These are phyloP conservation scores for Penicillium bialowiezense DNA, from an alignment of 495 filamentous ascomycete species.

Conservation along the genomic window DNA sequence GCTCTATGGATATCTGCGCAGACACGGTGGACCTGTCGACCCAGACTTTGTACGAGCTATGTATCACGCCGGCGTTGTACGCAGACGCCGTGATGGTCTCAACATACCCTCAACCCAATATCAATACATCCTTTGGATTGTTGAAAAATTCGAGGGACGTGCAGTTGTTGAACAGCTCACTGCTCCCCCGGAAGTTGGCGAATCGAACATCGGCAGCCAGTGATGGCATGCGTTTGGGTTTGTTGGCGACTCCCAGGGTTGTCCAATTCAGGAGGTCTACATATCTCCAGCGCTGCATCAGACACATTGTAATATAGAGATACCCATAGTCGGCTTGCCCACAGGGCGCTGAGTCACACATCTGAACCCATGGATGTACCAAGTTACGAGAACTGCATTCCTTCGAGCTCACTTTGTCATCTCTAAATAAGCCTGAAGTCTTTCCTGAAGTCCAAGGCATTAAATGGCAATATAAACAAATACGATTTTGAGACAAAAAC, in stretches of 20 bases:
- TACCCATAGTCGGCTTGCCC: conserved; percentile 3
- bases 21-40: conserved; percentile 37
- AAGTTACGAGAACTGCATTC: too few relatives aligned
- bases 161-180: conserved; percentile 29
- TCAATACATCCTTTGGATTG: conserved; percentile 35
- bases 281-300: too few relatives aligned
- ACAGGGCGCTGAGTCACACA: neutral
- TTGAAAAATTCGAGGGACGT: conserved; percentile 32
- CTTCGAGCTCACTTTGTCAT: too few relatives aligned
- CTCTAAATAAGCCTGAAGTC: too few relatives aligned
- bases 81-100: conserved; percentile 32
- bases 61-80: conserved; percentile 46
- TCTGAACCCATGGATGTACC: too few relatives aligned
- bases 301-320: neutral
- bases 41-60: conserved; percentile 40
- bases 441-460: neutral
- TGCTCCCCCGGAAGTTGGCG: conserved; percentile 4
- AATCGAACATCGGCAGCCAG: neutral
- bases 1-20: conserved; percentile 37
- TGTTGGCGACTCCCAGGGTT: neutral
- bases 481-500: conserved; percentile 7
- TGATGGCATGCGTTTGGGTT: neutral
- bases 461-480: neutral
- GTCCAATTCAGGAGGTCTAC: neutral
- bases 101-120: conserved; percentile 28